A percentile compares a stretch with the other conserved stretches of the same genome.
phyloP scores from a whole-genome alignment of 2,329 filamentous ascomycete genomes.

The Lecanoromycetidae sp. region DNA sequence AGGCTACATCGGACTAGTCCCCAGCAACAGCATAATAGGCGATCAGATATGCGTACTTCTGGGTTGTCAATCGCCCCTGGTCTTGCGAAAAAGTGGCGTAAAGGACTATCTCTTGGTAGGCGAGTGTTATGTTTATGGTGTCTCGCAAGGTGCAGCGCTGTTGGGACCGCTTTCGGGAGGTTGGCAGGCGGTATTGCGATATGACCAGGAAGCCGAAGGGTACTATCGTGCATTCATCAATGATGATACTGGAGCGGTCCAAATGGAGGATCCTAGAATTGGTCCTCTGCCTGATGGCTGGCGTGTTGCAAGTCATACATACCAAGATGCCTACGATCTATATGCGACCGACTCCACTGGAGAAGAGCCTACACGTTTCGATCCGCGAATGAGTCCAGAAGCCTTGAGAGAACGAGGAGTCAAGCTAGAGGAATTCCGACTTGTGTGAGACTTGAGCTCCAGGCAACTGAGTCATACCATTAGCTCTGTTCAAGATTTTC shows the following conservation, averaged over 20 bases:
- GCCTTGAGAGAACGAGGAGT: not conserved
- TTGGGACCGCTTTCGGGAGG: not conserved
- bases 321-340: not conserved
- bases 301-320: not conserved
- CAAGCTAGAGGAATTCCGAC: not conserved
- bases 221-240: not conserved
- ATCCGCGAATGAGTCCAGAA: not conserved
- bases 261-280: slow-evolving; percentile 1
- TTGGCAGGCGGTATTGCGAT: not conserved
- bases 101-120: not conserved
- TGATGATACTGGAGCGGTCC: not conserved
- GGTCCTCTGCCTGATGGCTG: slow-evolving; percentile 1
- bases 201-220: not conserved
- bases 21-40: not conserved
- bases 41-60: not conserved
- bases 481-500: too few relatives aligned
- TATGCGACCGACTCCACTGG: not conserved
- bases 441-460: too few relatives aligned
- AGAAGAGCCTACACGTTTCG: not conserved
- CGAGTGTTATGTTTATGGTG: not conserved
- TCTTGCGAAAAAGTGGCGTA: not conserved
- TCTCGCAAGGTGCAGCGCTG: not conserved
- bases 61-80: not conserved
- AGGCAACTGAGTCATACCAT: too few relatives aligned
- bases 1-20: not conserved